Evolutionary conservation across 768 basidiomycete species (phyloP).

Genomic region (Russula olivacea): DNA sequence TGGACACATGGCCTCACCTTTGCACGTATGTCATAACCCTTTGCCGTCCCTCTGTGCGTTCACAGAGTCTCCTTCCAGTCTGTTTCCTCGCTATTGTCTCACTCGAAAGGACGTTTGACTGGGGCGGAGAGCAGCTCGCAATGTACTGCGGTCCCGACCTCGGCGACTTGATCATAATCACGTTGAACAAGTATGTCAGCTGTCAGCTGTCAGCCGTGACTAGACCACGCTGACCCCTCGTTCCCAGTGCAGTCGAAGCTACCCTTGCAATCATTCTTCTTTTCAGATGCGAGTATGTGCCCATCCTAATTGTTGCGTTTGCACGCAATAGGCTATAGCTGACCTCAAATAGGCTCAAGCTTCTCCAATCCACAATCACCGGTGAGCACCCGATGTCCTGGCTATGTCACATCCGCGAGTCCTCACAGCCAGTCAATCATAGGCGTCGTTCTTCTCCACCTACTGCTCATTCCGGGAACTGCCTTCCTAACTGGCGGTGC

Average conservation of each 20-base stretch:
- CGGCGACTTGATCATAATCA: conserved; percentile 61
- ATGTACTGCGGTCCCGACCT: conserved; percentile 51
- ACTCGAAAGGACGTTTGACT: conserved; percentile 61
- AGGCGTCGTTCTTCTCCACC: conserved; percentile 70
- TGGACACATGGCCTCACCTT: conserved; percentile 25
- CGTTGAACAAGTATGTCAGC: conserved; percentile 55
- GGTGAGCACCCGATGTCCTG: conserved; percentile 35
- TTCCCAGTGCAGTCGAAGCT: conserved; percentile 57
- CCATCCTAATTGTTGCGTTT: background rate
- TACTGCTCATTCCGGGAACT: conserved; percentile 63
- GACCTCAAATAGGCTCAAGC: conserved; percentile 40
- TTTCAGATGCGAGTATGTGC: conserved; percentile 63
- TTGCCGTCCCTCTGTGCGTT: background rate
- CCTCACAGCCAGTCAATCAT: background rate
- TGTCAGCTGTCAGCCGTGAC: background rate
- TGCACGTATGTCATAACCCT: conserved; percentile 22
- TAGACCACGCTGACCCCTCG: background rate
- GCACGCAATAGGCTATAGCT: background rate
- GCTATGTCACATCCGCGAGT: background rate
- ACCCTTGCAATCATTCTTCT: conserved; percentile 65
- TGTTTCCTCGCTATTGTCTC: conserved; percentile 62
- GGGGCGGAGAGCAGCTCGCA: conserved; percentile 50
- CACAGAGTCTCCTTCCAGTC: conserved; percentile 35
- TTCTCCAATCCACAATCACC: conserved; percentile 64
- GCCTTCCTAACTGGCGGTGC: conserved; percentile 69